A percentile compares a stretch with the other conserved stretches of the same genome.
Conservation (phyloP, 2,329 filamentous ascomycete genomes). For the Ploettnerulaceae sp. region DNA sequence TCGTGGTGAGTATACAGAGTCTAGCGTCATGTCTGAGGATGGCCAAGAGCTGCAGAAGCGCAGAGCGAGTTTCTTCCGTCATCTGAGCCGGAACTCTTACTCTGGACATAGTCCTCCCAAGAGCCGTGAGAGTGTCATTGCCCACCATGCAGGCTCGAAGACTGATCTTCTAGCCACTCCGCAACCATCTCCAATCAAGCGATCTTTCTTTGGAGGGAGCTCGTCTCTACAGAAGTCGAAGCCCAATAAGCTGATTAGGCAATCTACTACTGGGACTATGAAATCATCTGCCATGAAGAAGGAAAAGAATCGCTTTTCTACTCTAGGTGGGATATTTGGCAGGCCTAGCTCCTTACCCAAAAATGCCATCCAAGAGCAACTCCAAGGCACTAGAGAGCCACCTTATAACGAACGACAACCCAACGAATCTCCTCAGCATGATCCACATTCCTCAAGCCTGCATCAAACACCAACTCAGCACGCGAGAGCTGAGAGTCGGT, state of each 20-base stretch:
- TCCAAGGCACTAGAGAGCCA: constrained; percentile 16
- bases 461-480: constrained; percentile 4
- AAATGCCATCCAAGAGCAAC: not conserved
- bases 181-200: constrained; percentile 30
- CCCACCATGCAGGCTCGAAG: constrained; percentile 29
- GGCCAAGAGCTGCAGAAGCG: constrained; percentile 37
- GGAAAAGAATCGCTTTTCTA: constrained; percentile 45
- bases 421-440: constrained; percentile 11
- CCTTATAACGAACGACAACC: constrained; percentile 18
- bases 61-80: constrained; percentile 38
- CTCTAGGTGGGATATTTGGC: constrained; percentile 26
- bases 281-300: constrained; percentile 15
- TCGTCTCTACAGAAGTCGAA: constrained; percentile 25
- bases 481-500: constrained; percentile 9
- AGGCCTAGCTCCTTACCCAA: constrained; percentile 15
- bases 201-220: constrained; percentile 36
- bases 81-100: constrained; percentile 23
- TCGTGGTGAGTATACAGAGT: constrained; percentile 37
- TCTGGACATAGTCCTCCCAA: constrained; percentile 25
- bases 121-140: constrained; percentile 33
- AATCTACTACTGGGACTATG: constrained; percentile 19
- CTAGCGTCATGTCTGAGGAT: constrained; percentile 40
- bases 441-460: not conserved
- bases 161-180: constrained; percentile 26
- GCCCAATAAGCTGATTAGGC: constrained; percentile 27